These are phyloP conservation scores for Tricholoma flavovirens DNA, from an alignment of 768 basidiomycete genomes.

Conservation along the genomic window DNA sequence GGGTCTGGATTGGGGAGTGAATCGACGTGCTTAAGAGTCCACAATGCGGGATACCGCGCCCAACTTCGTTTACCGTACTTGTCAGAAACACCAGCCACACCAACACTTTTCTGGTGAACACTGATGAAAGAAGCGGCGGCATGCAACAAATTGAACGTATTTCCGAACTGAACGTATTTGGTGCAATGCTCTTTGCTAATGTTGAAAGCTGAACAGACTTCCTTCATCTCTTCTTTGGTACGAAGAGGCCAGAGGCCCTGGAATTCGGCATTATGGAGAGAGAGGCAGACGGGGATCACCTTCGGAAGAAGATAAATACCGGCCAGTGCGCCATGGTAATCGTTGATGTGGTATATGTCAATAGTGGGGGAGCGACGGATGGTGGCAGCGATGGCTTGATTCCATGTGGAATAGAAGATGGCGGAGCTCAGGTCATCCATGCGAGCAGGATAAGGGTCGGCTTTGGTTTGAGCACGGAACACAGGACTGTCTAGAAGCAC, in stretches of 20 bases:
- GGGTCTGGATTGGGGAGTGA: slow-evolving; percentile 94
- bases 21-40: slow-evolving; percentile 94
- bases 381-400: slow-evolving; percentile 91
- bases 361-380: slow-evolving; percentile 82
- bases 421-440: slow-evolving; percentile 97
- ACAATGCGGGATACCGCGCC: slow-evolving; percentile 94
- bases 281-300: slow-evolving; percentile 84
- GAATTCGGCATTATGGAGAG: slow-evolving; percentile 96
- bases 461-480: slow-evolving; percentile 93
- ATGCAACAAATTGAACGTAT: slow-evolving; percentile 94
- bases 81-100: slow-evolving; percentile 95
- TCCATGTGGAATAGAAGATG: slow-evolving; percentile 98
- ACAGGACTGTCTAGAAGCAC: slow-evolving; percentile 93
- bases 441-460: slow-evolving; percentile 92
- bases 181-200: slow-evolving; percentile 94
- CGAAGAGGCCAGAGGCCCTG: slow-evolving; percentile 95
- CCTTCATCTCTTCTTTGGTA: slow-evolving; percentile 97
- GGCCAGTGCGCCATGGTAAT: slow-evolving; percentile 91
- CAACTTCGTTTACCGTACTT: slow-evolving; percentile 96
- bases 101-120: slow-evolving; percentile 86
- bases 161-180: slow-evolving; percentile 97
- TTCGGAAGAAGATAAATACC: slow-evolving; percentile 90
- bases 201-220: slow-evolving; percentile 97
- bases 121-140: slow-evolving; percentile 92
- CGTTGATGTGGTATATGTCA: slow-evolving; percentile 93